Evolutionary conservation across 139 green algal genomes (phyloP).

Genomic region (Gonium pectorale): DNA sequence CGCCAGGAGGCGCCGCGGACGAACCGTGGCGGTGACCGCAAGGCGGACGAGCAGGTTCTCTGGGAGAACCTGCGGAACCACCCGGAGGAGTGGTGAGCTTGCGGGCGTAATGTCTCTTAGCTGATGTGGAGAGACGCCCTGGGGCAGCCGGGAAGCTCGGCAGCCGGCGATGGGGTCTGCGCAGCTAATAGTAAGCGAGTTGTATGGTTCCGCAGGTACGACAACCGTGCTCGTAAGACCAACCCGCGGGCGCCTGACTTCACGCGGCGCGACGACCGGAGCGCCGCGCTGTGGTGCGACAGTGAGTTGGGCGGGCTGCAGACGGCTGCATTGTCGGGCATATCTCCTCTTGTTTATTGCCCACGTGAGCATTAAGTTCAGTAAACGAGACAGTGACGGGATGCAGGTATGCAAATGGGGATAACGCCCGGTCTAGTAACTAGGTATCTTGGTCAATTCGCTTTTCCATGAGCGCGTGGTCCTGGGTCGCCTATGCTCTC

Average conservation of each 20-base stretch:
- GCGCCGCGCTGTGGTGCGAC: slow-evolving; percentile 46
- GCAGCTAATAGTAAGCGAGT: too few species aligned
- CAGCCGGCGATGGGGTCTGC: too few species aligned
- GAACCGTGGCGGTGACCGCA: background rate
- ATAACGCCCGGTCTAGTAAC: background rate
- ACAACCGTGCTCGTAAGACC: slow-evolving; percentile 66
- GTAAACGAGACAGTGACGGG: too few species aligned
- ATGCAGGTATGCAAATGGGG: background rate
- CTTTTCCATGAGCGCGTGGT: background rate
- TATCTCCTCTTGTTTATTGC: background rate
- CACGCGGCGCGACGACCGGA: slow-evolving; percentile 55
- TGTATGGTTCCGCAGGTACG: too few species aligned
- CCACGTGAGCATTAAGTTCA: too few species aligned
- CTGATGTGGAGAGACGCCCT: too few species aligned
- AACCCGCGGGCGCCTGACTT: slow-evolving; percentile 64
- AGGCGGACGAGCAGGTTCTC: too few species aligned
- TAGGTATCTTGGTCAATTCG: background rate
- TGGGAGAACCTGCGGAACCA: too few species aligned
- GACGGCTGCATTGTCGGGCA: background rate
- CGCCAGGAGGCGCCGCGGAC: background rate
- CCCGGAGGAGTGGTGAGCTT: too few species aligned
- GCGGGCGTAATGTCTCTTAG: too few species aligned
- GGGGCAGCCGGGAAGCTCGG: too few species aligned
- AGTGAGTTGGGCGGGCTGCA: slow-evolving; percentile 12
- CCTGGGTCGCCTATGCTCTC: too few species aligned